phyloP scores from a whole-genome alignment of 805 yeast genomes.

The Saccharomycopsis sp. region DNA sequence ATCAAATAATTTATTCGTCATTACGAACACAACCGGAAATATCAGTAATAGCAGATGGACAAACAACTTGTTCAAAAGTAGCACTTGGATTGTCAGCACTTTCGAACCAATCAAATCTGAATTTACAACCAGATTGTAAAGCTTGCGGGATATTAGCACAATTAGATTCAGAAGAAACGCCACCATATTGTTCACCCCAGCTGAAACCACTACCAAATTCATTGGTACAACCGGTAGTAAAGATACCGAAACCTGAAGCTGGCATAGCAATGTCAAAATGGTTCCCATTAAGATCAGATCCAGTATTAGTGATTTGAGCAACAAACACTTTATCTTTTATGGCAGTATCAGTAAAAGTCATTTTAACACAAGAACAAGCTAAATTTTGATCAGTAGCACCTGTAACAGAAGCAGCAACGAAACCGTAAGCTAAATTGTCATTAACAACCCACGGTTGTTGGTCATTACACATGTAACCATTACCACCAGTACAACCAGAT shows the following conservation, averaged over 20 bases:
- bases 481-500: conserved; percentile 12
- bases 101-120: conserved; percentile 11
- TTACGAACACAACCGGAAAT: conserved; percentile 9
- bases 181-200: conserved; percentile 15
- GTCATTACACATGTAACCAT: conserved; percentile 13
- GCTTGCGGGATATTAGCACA: conserved; percentile 11
- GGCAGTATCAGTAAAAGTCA: conserved; percentile 6
- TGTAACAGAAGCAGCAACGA: conserved; percentile 5
- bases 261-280: conserved; percentile 13
- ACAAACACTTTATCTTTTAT: conserved; percentile 10
- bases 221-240: conserved; percentile 1
- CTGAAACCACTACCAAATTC: conserved; percentile 5
- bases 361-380: conserved; percentile 8
- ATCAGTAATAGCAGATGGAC: conserved; percentile 12
- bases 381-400: conserved; percentile 1
- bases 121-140: conserved; percentile 11
- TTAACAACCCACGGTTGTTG: conserved; percentile 6
- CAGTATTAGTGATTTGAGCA: conserved; percentile 14
- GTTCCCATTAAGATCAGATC: conserved; percentile 1
- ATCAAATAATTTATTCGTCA: no score
- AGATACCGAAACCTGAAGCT: conserved; percentile 12
- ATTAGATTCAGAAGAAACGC: conserved; percentile 5
- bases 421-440: conserved; percentile 8
- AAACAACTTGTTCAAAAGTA: conserved; percentile 10
- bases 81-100: conserved; percentile 11